phyloP scores from a whole-genome alignment of 768 basidiomycete species.

The Obba rivulosa region DNA sequence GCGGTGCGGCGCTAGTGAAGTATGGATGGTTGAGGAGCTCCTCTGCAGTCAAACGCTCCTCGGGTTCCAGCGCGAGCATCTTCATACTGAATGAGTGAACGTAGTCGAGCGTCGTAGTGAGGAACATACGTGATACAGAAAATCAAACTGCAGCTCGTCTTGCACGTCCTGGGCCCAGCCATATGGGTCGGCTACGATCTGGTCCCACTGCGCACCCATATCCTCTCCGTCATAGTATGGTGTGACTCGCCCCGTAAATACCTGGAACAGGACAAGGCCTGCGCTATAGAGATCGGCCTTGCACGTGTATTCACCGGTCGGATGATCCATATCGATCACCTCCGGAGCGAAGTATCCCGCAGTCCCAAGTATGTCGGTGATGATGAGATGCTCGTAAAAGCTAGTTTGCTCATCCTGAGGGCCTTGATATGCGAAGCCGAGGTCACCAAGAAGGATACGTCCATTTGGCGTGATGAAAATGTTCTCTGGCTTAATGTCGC shows the following conservation, averaged over 20 bases:
- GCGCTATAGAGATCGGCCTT: slow-evolving; percentile 39
- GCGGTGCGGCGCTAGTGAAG: neutral
- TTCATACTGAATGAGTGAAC: too few relatives aligned
- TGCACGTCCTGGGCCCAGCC: neutral
- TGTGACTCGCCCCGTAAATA: slow-evolving; percentile 7
- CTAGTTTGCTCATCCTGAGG: neutral
- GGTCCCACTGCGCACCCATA: neutral
- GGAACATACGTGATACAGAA: neutral
- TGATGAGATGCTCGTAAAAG: neutral
- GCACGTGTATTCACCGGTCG: slow-evolving; percentile 30
- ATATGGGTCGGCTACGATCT: too few relatives aligned
- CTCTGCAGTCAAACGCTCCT: neutral
- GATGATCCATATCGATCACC: slow-evolving; percentile 29
- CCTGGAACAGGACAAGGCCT: slow-evolving; percentile 31
- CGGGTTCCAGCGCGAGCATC: neutral
- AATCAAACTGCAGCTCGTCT: neutral
- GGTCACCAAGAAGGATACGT: slow-evolving; percentile 18
- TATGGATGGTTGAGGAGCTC: slow-evolving; percentile 1
- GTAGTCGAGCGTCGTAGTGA: neutral
- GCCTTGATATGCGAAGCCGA: slow-evolving; percentile 12
- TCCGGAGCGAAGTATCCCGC: slow-evolving; percentile 45
- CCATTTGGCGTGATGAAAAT: slow-evolving; percentile 13
- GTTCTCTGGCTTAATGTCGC: slow-evolving; percentile 26
- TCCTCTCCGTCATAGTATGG: neutral
- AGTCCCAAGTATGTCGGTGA: slow-evolving; percentile 24